Base-by-base conservation (phyloP, 345 rosid genomes). In the Raphanus sativus region DNA sequence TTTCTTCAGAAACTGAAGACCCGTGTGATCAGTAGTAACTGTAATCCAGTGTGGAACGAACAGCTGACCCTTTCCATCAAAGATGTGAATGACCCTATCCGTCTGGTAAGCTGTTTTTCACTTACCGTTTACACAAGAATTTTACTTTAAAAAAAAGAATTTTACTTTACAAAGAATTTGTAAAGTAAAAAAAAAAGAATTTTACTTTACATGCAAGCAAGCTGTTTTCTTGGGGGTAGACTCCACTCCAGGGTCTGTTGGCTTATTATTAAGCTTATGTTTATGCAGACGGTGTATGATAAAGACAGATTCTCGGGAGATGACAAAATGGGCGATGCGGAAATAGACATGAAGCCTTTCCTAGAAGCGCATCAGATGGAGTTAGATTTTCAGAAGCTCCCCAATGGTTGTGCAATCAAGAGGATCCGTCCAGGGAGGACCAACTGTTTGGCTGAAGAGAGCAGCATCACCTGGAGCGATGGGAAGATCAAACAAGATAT, bases 11-110 rank as follows among this genome's bases (percentile, higher is more conserved):
- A 75, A 80, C 33, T 89, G 84, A 89, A 89, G 86, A 92, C 93
- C 2, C 87, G 86, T 1, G 90, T 91, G 74, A 81, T 95, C 17
- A 89, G 86, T 34, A 86, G 76, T 17, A 85, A 80, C 79, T 85
- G 91, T 77, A 91, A 92, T 82, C 98, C 99, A 11, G 88, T 79
- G 63, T 92, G 97, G 98, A 85, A 92, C 1, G 94, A 91, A 24
- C 92, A 91, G 21, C 80, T 89, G 48, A 91, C 96, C 40, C 90
- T 95, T 67, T 75, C 96, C 8, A 83, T 95, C 55, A 80, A 69
- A 29, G 92, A 86, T 68, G 84, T 83, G 40, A 70, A 24, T 61
- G 65, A 75, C 79, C 89, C 97, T 4, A 75, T 95, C 68, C 75
- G 26, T 79, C 72, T 95, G 77, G 98, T 95, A 77, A 87, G 87